Evolutionary conservation across 2,329 filamentous ascomycete genomes (phyloP).

Genomic region (Cladophialophora carrionii): DNA sequence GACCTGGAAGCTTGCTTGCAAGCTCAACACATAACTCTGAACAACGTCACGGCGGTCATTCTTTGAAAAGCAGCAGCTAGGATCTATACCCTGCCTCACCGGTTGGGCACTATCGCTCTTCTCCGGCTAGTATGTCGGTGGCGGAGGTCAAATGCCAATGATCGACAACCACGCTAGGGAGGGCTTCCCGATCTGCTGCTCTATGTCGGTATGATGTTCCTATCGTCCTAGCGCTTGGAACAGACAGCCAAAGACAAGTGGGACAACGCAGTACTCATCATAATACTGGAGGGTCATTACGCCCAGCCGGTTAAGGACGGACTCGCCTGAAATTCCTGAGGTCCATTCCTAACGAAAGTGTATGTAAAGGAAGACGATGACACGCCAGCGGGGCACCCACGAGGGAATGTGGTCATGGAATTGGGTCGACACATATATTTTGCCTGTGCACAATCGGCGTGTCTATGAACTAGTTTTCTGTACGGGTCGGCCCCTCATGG

Average conservation of each 20-base stretch:
- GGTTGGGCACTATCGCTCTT: conserved; percentile 5
- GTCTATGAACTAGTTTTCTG: background rate
- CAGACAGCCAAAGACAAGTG: background rate
- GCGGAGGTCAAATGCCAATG: conserved; percentile 5
- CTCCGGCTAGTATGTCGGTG: conserved; percentile 1
- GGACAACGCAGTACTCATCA: background rate
- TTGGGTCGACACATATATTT: background rate
- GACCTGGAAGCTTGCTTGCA: background rate
- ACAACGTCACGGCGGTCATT: background rate
- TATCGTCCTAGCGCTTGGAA: background rate
- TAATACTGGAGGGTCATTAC: background rate
- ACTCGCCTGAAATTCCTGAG: background rate
- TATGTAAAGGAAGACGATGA: background rate
- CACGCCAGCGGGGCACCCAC: no score
- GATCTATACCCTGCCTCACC: background rate
- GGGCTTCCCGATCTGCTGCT: conserved; percentile 6
- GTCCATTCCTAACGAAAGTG: background rate
- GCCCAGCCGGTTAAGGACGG: background rate
- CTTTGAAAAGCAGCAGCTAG: background rate
- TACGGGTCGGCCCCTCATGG: no score
- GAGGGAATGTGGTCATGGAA: background rate
- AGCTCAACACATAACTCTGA: background rate
- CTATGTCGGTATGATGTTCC: conserved; percentile 7
- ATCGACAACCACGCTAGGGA: conserved; percentile 14
- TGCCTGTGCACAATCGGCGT: background rate